A percentile compares a stretch with the other conserved stretches of the same genome.
Evolutionary conservation across 2,329 filamentous ascomycete genomes (phyloP).

Genomic region (Daldinia eschscholtzii): DNA sequence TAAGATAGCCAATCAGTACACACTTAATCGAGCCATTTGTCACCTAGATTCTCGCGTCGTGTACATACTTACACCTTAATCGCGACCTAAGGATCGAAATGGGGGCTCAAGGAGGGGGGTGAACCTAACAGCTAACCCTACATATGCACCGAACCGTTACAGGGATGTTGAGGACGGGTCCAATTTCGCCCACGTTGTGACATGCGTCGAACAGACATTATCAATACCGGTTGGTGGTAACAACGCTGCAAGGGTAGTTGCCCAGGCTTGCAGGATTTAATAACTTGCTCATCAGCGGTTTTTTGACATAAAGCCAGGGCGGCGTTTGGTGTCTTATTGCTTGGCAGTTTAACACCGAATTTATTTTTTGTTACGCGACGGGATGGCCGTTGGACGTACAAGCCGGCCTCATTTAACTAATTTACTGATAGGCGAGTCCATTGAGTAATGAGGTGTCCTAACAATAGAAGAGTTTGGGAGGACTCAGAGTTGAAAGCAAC

Average conservation of each 20-base stretch:
- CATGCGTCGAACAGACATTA: conserved; percentile 17
- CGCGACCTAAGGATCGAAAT: conserved; percentile 3
- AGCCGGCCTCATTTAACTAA: background rate
- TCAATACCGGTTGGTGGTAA: conserved; percentile 18
- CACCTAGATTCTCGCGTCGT: conserved; percentile 7
- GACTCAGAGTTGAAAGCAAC: background rate
- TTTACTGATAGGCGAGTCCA: background rate
- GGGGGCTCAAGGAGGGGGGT: conserved; percentile 17
- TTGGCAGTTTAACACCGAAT: background rate
- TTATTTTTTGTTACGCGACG: background rate
- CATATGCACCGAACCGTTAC: background rate
- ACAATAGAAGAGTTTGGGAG: background rate
- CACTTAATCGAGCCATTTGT: conserved; percentile 21
- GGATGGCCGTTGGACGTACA: background rate
- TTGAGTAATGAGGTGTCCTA: background rate
- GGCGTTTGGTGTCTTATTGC: background rate
- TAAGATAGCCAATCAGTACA: conserved; percentile 29
- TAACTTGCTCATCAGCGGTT: conserved; percentile 32
- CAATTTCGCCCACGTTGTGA: conserved; percentile 25
- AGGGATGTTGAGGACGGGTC: conserved; percentile 24
- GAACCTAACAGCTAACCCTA: conserved; percentile 21
- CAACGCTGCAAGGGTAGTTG: conserved; percentile 7
- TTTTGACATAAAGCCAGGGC: background rate
- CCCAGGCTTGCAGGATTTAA: conserved; percentile 12
- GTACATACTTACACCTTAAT: background rate